Evolutionary conservation across 805 yeast species (phyloP), one percentile per base, ranked within the genome.

Genomic region (Lipomyces sp.): DNA sequence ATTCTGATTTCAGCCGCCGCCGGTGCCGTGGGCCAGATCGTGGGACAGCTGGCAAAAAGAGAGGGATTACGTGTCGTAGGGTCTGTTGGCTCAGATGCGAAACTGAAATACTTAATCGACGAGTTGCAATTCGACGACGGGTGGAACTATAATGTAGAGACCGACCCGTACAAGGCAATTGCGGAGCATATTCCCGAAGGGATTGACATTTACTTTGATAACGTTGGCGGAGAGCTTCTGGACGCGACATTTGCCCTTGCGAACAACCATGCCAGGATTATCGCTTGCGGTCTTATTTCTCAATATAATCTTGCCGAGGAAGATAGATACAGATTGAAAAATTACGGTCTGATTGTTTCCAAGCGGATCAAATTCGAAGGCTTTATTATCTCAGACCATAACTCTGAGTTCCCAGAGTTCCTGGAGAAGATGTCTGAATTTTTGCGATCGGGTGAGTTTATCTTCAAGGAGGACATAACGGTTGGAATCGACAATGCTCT

Each of bases 261-360:
- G 50, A 51, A 53, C 11, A 48, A 61, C 43, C 41, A 69, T 53
- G 77, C 71, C 55, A 64, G 63, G 6, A 67, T 83, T 36, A 63
- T 80, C 47, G 82, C 80, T n/a, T 80, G 84, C 68, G 87, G 87
- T 55, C 73, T 81, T 13, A 79, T 82, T 53, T 67, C 84, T 29
- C 78, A 79, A 43, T 82, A 81, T 65, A 78, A 80, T 61, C 75
- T 75, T 53, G 51, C 59, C 11, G 61, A 61, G 8, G 68, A 70
- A 45, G 60, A 65, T 19, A 46, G 34, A 21, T 57, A 56, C 42
- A 67, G 62, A 0, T 71, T 78, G 59, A 65, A 65, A 32, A 70
- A 67, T 45, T 77, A 78, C 70, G 53, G 65, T 13, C 56, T 66
- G 43, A 73, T 82, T 35, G 72, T 80, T 55, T 68, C 72, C 37